Conservation (phyloP, 371 early-diverging fungal species). For the Aphelidium insulamus region DNA sequence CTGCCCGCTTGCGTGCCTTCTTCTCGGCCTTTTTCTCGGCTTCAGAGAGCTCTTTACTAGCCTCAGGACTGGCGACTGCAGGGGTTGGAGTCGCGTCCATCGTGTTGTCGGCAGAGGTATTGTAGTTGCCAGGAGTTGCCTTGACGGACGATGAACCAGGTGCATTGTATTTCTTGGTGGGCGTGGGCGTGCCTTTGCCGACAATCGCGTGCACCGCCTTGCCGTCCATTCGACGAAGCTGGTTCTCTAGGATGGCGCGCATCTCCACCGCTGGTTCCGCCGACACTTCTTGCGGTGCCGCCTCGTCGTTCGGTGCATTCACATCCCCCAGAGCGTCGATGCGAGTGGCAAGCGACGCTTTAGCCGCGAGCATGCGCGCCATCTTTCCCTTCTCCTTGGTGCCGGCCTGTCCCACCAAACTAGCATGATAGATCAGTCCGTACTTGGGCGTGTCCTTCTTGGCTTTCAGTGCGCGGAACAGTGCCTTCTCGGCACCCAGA, state of each 20-base stretch:
- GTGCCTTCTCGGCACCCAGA: constrained; percentile 93
- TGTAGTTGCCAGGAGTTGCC: constrained; percentile 9
- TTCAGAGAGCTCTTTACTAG: neutral
- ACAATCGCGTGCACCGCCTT: constrained; percentile 21
- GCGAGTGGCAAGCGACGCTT: constrained; percentile 76
- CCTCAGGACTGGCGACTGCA: constrained; percentile 2
- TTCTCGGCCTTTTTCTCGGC: constrained; percentile 2
- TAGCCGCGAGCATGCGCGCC: constrained; percentile 75
- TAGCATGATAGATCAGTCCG: constrained; percentile 83
- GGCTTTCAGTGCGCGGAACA: constrained; percentile 85
- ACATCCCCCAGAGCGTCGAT: constrained; percentile 83
- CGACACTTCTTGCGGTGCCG: too few relatives aligned
- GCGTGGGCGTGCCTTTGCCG: neutral
- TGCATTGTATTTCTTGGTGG: neutral
- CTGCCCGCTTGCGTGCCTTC: constrained; percentile 6
- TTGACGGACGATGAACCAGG: neutral
- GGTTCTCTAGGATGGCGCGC: constrained; percentile 62
- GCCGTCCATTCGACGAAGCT: constrained; percentile 67
- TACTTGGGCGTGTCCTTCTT: constrained; percentile 93
- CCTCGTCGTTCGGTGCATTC: constrained; percentile 8
- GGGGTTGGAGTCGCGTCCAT: constrained; percentile 4
- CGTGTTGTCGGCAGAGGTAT: constrained; percentile 15
- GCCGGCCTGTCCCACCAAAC: constrained; percentile 63
- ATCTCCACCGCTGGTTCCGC: constrained; percentile 63
- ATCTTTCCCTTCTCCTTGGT: constrained; percentile 79